Conservation (phyloP, 2,329 filamentous ascomycete species). For the Neurospora sp. region DNA sequence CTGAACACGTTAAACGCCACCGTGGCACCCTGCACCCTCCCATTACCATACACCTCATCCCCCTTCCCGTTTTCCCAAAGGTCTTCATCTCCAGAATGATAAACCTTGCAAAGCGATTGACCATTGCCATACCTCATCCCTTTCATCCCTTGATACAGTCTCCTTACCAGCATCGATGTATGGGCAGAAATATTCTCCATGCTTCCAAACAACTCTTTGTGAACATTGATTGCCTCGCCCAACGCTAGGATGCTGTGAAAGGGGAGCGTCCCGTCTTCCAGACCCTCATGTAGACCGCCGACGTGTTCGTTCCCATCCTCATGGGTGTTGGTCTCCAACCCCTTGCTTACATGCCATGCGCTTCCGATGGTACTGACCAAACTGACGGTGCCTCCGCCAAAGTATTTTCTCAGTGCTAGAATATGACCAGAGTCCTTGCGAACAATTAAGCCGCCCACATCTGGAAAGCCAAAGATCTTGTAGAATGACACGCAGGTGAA, state of each 20-base stretch:
- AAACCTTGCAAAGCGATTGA: conserved; percentile 39
- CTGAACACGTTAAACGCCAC: conserved; percentile 53
- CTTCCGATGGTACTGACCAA: conserved; percentile 44
- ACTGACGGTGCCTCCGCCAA: conserved; percentile 58
- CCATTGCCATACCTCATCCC: conserved; percentile 45
- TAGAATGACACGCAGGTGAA: conserved; percentile 54
- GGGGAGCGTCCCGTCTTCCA: conserved; percentile 59
- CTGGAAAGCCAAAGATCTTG: conserved; percentile 60
- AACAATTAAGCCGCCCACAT: conserved; percentile 51
- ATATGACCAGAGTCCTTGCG: conserved; percentile 45
- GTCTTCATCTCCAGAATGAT: conserved; percentile 34
- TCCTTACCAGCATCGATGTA: conserved; percentile 41
- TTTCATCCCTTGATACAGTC: conserved; percentile 37
- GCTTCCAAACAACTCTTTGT: conserved; percentile 44
- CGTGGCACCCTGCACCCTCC: conserved; percentile 47
- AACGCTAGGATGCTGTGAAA: conserved; percentile 57
- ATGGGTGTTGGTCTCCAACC: conserved; percentile 20
- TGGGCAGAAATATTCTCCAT: conserved; percentile 51
- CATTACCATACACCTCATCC: conserved; percentile 34
- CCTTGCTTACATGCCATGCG: conserved; percentile 46
- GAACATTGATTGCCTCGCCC: conserved; percentile 47
- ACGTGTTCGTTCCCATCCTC: conserved; percentile 13
- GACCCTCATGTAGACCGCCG: conserved; percentile 42
- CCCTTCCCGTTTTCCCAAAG: conserved; percentile 16
- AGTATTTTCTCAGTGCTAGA: conserved; percentile 47